phyloP scores from a whole-genome alignment of 164 flowering plant species.

The Dillenia turbinata region DNA sequence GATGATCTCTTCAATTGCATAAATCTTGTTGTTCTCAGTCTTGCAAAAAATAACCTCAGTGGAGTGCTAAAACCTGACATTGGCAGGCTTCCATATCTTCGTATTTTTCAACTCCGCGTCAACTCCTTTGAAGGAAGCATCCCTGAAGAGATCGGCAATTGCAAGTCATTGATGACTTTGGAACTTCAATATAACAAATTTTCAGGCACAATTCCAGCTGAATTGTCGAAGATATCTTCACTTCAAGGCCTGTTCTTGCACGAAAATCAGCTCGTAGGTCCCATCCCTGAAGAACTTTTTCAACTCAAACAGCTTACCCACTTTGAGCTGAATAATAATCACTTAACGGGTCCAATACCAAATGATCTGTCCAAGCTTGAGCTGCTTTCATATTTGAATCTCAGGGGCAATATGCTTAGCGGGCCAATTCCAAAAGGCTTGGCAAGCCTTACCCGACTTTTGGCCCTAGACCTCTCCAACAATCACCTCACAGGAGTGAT shows the following conservation, averaged over 20 bases:
- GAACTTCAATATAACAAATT: constrained; percentile 30
- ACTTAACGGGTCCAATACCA: constrained; percentile 57
- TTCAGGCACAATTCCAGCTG: constrained; percentile 44
- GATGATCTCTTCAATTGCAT: constrained; percentile 65
- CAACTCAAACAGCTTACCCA: constrained; percentile 39
- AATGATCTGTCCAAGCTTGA: constrained; percentile 43
- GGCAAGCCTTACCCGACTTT: constrained; percentile 33
- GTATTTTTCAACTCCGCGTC: constrained; percentile 8
- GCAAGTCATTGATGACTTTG: constrained; percentile 29
- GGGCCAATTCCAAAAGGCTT: constrained; percentile 59
- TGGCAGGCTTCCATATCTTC: constrained; percentile 37
- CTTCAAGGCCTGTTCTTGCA: constrained; percentile 59
- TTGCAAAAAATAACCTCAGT: constrained; percentile 36
- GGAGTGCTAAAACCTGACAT: constrained; percentile 36
- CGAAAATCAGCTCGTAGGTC: constrained; percentile 51
- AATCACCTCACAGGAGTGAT: constrained; percentile 58
- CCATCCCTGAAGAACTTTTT: constrained; percentile 43
- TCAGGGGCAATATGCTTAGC: constrained; percentile 55
- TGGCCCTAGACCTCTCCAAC: constrained; percentile 57
- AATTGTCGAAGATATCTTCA: constrained; percentile 41
- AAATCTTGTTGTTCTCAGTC: constrained; percentile 31
- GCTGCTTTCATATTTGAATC: constrained; percentile 48
- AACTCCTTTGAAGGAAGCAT: constrained; percentile 46
- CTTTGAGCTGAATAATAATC: constrained; percentile 46
- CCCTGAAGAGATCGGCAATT: constrained; percentile 50